Conservation (phyloP, 352 stramenopile genomes). For the Halophytophthora batemanensis region DNA sequence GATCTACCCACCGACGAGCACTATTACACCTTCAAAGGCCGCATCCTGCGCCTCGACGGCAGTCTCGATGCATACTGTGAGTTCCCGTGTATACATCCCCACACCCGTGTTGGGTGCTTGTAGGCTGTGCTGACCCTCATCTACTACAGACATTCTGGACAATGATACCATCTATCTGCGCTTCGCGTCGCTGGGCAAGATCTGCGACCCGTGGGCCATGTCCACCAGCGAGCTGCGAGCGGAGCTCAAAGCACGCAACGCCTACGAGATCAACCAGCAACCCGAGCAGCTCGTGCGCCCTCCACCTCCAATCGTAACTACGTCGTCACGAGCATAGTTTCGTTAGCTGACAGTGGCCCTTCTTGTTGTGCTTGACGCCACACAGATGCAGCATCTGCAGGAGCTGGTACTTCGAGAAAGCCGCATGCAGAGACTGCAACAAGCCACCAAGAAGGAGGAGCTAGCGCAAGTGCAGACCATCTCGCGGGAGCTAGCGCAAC, state of each 20-base stretch:
- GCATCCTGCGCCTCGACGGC: conserved; percentile 57
- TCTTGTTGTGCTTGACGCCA: neutral
- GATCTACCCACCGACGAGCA: conserved; percentile 44
- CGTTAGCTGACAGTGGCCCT: neutral
- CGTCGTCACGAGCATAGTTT: neutral
- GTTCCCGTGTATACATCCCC: conserved; percentile 5
- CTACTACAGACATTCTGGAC: conserved; percentile 47
- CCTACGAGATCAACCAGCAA: conserved; percentile 62
- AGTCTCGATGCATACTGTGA: conserved; percentile 64
- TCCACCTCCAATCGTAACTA: neutral
- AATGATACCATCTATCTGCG: conserved; percentile 75
- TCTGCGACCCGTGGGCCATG: conserved; percentile 73
- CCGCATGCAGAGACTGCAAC: conserved; percentile 56
- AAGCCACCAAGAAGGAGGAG: conserved; percentile 59
- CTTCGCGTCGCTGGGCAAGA: conserved; percentile 58
- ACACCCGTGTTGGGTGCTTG: neutral
- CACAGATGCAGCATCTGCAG: conserved; percentile 59
- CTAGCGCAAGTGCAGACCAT: conserved; percentile 44
- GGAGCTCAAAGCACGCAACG: conserved; percentile 50
- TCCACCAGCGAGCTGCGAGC: conserved; percentile 67
- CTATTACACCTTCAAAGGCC: conserved; percentile 74
- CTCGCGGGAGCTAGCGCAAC: conserved; percentile 42
- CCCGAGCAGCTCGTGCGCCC: conserved; percentile 56
- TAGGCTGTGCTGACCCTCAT: neutral
- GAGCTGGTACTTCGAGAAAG: conserved; percentile 62